phyloP scores from a whole-genome alignment of 1,284 basidiomycete genomes.

The Leccinum angustisporum region DNA sequence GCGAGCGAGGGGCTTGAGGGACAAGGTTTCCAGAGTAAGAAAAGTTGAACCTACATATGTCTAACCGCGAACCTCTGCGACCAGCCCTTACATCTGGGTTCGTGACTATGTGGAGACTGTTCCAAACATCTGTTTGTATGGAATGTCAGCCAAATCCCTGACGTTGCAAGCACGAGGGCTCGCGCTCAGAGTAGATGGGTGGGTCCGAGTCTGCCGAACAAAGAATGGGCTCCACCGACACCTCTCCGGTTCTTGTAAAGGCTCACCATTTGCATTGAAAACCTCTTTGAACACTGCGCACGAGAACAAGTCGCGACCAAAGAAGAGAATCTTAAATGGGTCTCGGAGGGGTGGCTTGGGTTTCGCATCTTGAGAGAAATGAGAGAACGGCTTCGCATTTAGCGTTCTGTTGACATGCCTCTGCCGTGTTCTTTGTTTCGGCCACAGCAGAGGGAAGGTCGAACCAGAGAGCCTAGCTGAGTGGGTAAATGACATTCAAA shows the following conservation, averaged over 20 bases:
- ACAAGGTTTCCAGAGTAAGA: neutral
- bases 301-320: constrained; percentile 60
- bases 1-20: constrained; percentile 11
- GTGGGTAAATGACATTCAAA: neutral
- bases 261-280: constrained; percentile 40
- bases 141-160: constrained; percentile 14
- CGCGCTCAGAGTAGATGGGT: neutral
- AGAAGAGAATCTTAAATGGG: constrained; percentile 51
- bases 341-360: constrained; percentile 4
- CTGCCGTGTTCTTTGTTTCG: neutral
- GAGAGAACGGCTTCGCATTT: neutral
- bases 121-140: constrained; percentile 29
- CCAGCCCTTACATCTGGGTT: constrained; percentile 44
- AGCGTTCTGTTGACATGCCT: neutral
- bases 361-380: neutral
- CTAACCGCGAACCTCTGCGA: constrained; percentile 32
- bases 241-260: neutral
- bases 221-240: neutral
- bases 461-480: neutral
- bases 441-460: neutral
- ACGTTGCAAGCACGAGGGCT: neutral
- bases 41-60: constrained; percentile 24
- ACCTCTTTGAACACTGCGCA: constrained; percentile 46
- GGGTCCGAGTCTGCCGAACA: neutral
- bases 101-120: constrained; percentile 37